Evolutionary conservation across 352 stramenopile genomes (phyloP), one percentile per base, ranked within the genome.

Genomic region (Pythium rhizo-oryzae): DNA sequence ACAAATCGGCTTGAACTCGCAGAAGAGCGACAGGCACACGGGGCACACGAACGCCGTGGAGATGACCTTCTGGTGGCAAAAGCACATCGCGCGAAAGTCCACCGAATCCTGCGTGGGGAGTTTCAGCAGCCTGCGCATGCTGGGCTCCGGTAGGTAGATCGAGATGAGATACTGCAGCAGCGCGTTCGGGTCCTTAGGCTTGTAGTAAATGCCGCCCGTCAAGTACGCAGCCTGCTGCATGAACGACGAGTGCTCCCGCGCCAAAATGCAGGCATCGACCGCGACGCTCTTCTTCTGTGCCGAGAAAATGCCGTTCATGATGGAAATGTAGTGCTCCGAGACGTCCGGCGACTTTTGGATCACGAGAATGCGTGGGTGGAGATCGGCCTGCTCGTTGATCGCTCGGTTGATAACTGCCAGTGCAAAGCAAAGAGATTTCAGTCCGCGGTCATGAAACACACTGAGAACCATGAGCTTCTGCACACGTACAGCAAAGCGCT

Each of bases 301-400:
- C 44, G 89, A 95, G 69, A 96, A 96, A 63, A 95, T 95, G 62
- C 78, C 84, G 67, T 96, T 96, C 89, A 96, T 96, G 73, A 95
- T 92, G 15, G 87, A 85, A 55, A 96, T 96, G 75, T 96, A 96
- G 69, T 96, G 87, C 71, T 86, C 80, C 46, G 89, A 90, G 59
- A 94, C 85, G 58, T 96, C 89, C 4, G 85, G 79, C 16, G 86
- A 90, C 60, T 91, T 92, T 58, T 96, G 87, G 51, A 96, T 70
- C 41, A 96, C 79, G 58, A 96, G 75, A 56, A 96, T 93, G n/a
- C 87, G 82, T 25, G 89, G 85, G 23, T 79, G 83, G 25, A 94
- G 58, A 55, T 96, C 85, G 18, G 77, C 67, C 54, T 95, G 77
- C 53, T 96, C 87, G 33, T 80, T 87, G 44, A 94, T 93, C 4